Percentiles rank a stretch among this genome's conserved stretches.
Evolutionary conservation across 1,284 basidiomycete species (phyloP).

Genomic region (Leccinum angustisporum): DNA sequence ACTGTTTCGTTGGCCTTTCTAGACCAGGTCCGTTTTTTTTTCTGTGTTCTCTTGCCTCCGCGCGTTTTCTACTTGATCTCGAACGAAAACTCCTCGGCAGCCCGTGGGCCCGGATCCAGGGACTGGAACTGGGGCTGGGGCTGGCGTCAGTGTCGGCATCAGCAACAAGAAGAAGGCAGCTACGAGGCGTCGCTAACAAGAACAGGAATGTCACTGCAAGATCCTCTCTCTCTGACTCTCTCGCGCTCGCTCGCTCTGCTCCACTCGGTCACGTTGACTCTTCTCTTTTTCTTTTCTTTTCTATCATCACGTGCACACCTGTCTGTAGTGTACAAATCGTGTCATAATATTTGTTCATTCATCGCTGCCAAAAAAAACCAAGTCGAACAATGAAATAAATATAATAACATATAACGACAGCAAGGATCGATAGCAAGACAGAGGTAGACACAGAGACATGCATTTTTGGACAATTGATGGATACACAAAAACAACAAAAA

Average conservation of each 20-base stretch:
- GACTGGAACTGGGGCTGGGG: not conserved
- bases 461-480: not conserved
- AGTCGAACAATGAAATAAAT: not conserved
- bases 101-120: conserved; percentile 2
- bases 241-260: not conserved
- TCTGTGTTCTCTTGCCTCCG: not conserved
- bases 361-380: not conserved
- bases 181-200: conserved; percentile 25
- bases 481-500: not conserved
- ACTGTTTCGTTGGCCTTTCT: conserved; percentile 1
- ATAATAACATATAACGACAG: not conserved
- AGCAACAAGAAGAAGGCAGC: conserved; percentile 23
- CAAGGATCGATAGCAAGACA: not conserved
- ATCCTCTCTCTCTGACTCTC: not conserved
- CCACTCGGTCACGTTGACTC: not conserved
- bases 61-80: conserved; percentile 4
- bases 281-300: not conserved
- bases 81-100: conserved; percentile 5
- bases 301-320: not conserved
- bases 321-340: not conserved
- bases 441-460: not conserved
- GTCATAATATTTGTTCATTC: not conserved
- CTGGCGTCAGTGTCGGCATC: not conserved
- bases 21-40: conserved; percentile 27
- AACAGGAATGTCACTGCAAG: not conserved